Evolutionary conservation across 208 protist species (phyloP).

Genomic region (Trypanosoma theileri): DNA sequence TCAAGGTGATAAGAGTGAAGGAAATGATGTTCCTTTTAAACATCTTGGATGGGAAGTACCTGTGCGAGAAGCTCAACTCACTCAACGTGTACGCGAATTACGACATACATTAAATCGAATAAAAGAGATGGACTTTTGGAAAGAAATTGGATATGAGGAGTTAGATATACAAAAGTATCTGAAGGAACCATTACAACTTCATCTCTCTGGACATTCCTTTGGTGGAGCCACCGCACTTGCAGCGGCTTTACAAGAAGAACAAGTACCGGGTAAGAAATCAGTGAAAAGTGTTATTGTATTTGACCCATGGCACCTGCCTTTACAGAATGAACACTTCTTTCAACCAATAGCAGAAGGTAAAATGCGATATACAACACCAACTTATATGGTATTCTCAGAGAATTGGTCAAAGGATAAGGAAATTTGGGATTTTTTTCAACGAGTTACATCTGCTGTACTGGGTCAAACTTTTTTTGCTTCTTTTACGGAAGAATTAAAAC

Average conservation of each 20-base stretch:
- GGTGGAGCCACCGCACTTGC: constrained; percentile 69
- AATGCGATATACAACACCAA: constrained; percentile 46
- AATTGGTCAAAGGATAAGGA: constrained; percentile 38
- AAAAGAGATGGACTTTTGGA: constrained; percentile 40
- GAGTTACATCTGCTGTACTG: constrained; percentile 24
- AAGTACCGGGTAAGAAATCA: constrained; percentile 8
- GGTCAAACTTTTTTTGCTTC: constrained; percentile 27
- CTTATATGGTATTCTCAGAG: constrained; percentile 66
- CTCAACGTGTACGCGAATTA: constrained; percentile 47
- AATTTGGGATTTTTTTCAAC: constrained; percentile 49
- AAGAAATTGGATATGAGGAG: constrained; percentile 29
- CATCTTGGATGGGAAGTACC: constrained; percentile 34
- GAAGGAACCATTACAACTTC: constrained; percentile 19
- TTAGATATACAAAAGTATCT: constrained; percentile 39
- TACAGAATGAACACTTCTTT: constrained; percentile 47
- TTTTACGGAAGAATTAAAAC: constrained; percentile 24
- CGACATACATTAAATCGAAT: constrained; percentile 37
- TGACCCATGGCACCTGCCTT: constrained; percentile 72
- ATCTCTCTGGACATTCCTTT: constrained; percentile 82
- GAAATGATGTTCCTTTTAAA: constrained; percentile 34
- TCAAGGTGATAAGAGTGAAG: constrained; percentile 28
- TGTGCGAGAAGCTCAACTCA: constrained; percentile 59
- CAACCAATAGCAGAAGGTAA: constrained; percentile 29
- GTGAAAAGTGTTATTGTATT: constrained; percentile 41
- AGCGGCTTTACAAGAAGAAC: constrained; percentile 38